phyloP scores from a whole-genome alignment of 2,329 filamentous ascomycete species.

The Fusarium udum region DNA sequence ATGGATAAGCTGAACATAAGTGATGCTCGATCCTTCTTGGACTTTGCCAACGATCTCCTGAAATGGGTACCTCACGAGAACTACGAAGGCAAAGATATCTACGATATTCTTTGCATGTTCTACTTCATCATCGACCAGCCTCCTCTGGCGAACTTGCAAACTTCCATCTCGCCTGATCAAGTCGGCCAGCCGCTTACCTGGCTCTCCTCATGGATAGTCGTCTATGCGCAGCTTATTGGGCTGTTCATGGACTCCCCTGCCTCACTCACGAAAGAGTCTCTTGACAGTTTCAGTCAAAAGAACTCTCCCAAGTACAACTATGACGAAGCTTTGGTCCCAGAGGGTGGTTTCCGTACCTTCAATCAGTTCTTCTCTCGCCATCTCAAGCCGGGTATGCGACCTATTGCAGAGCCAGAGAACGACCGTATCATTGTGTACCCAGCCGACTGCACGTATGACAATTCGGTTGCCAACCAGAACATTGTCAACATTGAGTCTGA shows the following conservation, averaged over 20 bases:
- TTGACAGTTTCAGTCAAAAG: not conserved
- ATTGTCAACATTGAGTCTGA: conserved; percentile 12
- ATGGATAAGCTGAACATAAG: conserved; percentile 12
- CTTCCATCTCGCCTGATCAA: not conserved
- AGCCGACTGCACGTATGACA: conserved; percentile 6
- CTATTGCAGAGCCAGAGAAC: not conserved
- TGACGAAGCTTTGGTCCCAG: not conserved
- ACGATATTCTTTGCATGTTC: conserved; percentile 4
- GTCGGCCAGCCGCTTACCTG: not conserved
- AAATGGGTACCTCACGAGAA: conserved; percentile 5
- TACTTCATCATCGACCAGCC: conserved; percentile 10
- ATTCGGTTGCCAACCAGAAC: not conserved
- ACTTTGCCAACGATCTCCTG: conserved; percentile 12
- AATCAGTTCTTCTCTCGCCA: conserved; percentile 10
- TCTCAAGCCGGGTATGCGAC: not conserved
- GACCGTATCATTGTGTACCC: conserved; percentile 7
- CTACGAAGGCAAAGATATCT: conserved; percentile 1
- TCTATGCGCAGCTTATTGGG: conserved; percentile 9
- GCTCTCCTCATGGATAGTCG: conserved; percentile 11
- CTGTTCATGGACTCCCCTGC: conserved; percentile 9
- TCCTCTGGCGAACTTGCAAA: not conserved
- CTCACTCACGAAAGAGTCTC: not conserved
- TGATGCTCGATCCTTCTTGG: not conserved
- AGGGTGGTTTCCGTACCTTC: conserved; percentile 9
- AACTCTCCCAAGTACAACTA: conserved; percentile 5